phyloP scores from a whole-genome alignment of 1,284 basidiomycete species.

The Cryptococcus maquisensis region DNA sequence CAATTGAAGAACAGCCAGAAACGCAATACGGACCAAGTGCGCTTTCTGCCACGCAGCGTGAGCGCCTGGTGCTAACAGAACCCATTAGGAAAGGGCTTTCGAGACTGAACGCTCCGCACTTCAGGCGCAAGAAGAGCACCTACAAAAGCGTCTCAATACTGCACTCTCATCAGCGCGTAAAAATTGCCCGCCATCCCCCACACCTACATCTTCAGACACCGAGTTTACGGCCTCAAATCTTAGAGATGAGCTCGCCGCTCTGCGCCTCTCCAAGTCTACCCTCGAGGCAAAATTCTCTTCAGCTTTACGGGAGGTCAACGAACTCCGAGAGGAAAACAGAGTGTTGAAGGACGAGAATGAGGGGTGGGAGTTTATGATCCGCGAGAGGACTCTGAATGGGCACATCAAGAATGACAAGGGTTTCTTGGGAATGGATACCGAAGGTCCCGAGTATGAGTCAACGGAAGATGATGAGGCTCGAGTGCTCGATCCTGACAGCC shows the following conservation, averaged over 20 bases:
- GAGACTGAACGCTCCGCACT: constrained; percentile 42
- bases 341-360: constrained; percentile 75
- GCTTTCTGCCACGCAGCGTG: neutral
- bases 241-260: constrained; percentile 39
- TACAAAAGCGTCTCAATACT: constrained; percentile 31
- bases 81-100: constrained; percentile 37
- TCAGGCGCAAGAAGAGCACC: constrained; percentile 36
- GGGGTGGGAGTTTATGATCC: constrained; percentile 83
- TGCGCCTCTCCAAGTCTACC: constrained; percentile 34
- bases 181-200: too few species aligned
- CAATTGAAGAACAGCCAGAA: constrained; percentile 28
- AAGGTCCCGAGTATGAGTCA: neutral
- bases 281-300: constrained; percentile 38
- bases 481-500: neutral
- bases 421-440: constrained; percentile 7
- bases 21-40: constrained; percentile 41
- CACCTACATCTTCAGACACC: neutral
- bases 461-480: too few species aligned
- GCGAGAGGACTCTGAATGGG: constrained; percentile 82
- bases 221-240: constrained; percentile 12
- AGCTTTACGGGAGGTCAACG: constrained; percentile 33
- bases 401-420: constrained; percentile 62
- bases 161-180: constrained; percentile 11
- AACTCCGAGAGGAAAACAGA: constrained; percentile 30
- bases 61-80: neutral